Evolutionary conservation across 139 green algal species (phyloP).

Genomic region (Volvox africanus): DNA sequence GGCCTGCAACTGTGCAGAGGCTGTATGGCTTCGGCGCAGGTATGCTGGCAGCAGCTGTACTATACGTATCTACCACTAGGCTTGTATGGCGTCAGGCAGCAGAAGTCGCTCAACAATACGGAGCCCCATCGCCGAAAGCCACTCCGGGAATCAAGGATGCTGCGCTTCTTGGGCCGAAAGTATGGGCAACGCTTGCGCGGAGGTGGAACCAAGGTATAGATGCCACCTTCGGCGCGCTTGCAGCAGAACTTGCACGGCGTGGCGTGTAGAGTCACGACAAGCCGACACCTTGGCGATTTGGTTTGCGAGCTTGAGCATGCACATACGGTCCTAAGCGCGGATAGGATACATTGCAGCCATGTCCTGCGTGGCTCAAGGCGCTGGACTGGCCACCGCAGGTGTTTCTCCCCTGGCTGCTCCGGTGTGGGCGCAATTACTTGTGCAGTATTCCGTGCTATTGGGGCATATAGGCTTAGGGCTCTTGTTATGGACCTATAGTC

Average conservation of each 20-base stretch:
- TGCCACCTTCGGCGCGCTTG: neutral
- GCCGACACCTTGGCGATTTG: too few relatives aligned
- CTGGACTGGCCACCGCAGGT: neutral
- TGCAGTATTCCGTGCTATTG: neutral
- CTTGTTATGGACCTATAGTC: too few relatives aligned
- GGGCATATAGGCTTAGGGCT: too few relatives aligned
- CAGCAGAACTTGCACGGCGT: conserved; percentile 18
- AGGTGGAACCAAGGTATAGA: conserved; percentile 34
- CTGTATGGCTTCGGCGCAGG: conserved; percentile 11
- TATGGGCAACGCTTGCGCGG: neutral
- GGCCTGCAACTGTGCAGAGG: conserved; percentile 8
- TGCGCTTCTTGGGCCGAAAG: conserved; percentile 1
- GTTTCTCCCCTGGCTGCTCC: too few relatives aligned
- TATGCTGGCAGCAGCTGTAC: neutral
- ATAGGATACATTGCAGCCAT: neutral
- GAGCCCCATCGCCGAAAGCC: neutral
- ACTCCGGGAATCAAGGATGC: neutral
- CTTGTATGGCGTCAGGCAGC: conserved; percentile 11
- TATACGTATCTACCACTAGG: conserved; percentile 2
- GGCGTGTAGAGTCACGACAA: neutral
- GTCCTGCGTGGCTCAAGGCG: neutral
- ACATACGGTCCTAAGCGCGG: neutral
- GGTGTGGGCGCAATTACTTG: too few relatives aligned
- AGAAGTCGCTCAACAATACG: conserved; percentile 33
- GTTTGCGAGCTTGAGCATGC: neutral